Conservation (phyloP, 73 alveolate genomes). For the Blepharisma stoltei region DNA sequence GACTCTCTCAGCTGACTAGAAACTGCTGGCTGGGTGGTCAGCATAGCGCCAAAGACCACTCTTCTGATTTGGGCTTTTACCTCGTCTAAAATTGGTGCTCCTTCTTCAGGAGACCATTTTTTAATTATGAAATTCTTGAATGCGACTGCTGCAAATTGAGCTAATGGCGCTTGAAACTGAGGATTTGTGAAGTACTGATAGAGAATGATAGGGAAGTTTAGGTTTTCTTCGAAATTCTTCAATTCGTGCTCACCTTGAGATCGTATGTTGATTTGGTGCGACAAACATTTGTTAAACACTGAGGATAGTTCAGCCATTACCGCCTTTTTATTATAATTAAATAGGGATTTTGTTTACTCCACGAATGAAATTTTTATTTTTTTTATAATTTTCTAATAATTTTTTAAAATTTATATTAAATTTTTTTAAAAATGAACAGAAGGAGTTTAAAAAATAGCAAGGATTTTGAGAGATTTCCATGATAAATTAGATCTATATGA, state of each 20-base stretch:
- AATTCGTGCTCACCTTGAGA: neutral
- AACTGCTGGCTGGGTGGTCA: neutral
- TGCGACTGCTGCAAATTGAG: slow-evolving; percentile 25
- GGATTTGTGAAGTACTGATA: slow-evolving; percentile 6
- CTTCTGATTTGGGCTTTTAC: neutral
- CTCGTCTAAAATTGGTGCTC: slow-evolving; percentile 13
- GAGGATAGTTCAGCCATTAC: slow-evolving; percentile 22
- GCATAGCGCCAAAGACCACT: neutral
- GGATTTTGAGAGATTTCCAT: too few relatives aligned
- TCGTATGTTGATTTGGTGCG: neutral
- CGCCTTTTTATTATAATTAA: neutral
- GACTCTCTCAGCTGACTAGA: slow-evolving; percentile 13
- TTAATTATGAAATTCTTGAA: slow-evolving; percentile 14
- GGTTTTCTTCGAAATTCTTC: neutral
- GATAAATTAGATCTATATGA: too few relatives aligned
- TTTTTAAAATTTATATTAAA: too few relatives aligned
- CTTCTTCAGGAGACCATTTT: slow-evolving; percentile 26
- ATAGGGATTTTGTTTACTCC: too few relatives aligned
- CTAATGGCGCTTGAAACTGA: too few relatives aligned
- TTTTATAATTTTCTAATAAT: too few relatives aligned
- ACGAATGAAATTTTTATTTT: too few relatives aligned
- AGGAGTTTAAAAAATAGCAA: too few relatives aligned
- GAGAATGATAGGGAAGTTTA: neutral
- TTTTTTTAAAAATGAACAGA: too few relatives aligned
- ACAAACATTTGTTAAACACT: slow-evolving; percentile 7